phyloP scores from a whole-genome alignment of 345 rosid species.

The Stellera chamaejasme region DNA sequence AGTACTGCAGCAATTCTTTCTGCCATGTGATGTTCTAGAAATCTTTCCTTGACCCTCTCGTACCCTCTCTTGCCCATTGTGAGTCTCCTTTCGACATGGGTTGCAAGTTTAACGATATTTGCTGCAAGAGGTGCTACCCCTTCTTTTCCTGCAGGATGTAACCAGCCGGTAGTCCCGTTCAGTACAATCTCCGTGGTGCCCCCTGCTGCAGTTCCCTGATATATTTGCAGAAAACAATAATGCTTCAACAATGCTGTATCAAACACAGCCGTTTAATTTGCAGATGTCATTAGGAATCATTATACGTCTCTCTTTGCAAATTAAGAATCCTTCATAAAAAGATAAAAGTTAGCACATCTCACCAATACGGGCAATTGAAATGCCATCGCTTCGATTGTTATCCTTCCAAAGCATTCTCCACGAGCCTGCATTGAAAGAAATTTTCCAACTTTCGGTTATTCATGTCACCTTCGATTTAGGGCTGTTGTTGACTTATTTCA shows the following conservation, averaged over 20 bases:
- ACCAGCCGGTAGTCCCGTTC: conserved; percentile 40
- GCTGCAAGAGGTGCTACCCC: conserved; percentile 32
- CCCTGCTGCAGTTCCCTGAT: conserved; percentile 44
- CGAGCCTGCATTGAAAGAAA: conserved; percentile 22
- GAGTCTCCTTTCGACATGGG: conserved; percentile 41
- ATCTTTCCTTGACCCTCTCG: conserved; percentile 30
- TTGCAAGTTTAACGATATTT: conserved; percentile 38
- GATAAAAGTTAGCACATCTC: conserved; percentile 6
- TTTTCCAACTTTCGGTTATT: too few relatives aligned
- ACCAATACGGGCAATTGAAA: conserved; percentile 54
- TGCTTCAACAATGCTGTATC: neutral
- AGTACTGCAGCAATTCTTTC: conserved; percentile 36
- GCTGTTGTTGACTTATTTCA: too few relatives aligned
- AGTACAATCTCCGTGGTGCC: conserved; percentile 42
- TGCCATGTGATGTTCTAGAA: conserved; percentile 41
- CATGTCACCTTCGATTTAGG: too few relatives aligned
- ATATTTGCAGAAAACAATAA: neutral
- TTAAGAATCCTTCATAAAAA: neutral
- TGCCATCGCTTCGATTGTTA: conserved; percentile 57
- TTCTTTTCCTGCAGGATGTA: conserved; percentile 41
- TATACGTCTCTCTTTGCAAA: neutral
- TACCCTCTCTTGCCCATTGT: conserved; percentile 49
- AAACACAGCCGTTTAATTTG: neutral
- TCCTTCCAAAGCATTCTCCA: conserved; percentile 58
- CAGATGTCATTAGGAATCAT: neutral